phyloP scores from a whole-genome alignment of 768 basidiomycete genomes.

The Rossbeevera mucosa region DNA sequence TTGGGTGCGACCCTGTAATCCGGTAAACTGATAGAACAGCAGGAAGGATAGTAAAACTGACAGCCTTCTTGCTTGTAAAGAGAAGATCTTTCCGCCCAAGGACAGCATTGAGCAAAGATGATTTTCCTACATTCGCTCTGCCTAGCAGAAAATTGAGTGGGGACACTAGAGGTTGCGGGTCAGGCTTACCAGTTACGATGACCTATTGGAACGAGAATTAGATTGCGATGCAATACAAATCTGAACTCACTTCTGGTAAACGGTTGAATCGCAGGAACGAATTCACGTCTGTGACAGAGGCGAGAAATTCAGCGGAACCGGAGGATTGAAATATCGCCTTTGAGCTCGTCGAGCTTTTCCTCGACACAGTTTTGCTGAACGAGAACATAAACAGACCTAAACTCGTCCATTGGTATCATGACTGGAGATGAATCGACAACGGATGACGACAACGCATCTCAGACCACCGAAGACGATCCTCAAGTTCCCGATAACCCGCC shows the following conservation, averaged over 20 bases:
- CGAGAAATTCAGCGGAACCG: slow-evolving; percentile 27
- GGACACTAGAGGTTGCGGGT: background rate
- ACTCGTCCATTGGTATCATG: too few relatives aligned
- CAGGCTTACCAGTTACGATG: slow-evolving; percentile 27
- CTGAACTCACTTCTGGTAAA: slow-evolving; percentile 28
- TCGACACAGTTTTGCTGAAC: background rate
- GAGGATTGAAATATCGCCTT: slow-evolving; percentile 20
- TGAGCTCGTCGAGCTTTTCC: slow-evolving; percentile 12
- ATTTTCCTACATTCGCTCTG: slow-evolving; percentile 77
- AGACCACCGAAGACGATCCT: slow-evolving; percentile 83
- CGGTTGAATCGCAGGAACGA: slow-evolving; percentile 17
- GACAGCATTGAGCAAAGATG: slow-evolving; percentile 66
- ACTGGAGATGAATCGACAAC: slow-evolving; percentile 44
- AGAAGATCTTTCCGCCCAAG: slow-evolving; percentile 53
- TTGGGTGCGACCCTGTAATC: slow-evolving; percentile 61
- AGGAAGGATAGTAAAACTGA: slow-evolving; percentile 32
- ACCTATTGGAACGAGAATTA: slow-evolving; percentile 14
- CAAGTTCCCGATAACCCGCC: slow-evolving; percentile 62
- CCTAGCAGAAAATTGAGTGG: slow-evolving; percentile 36
- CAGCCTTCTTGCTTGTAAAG: slow-evolving; percentile 66
- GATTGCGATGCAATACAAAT: background rate
- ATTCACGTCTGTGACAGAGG: slow-evolving; percentile 13
- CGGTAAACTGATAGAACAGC: background rate
- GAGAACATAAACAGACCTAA: slow-evolving; percentile 23
- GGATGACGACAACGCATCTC: slow-evolving; percentile 65